These are phyloP conservation scores for Fusarium albidum DNA, from an alignment of 2,329 filamentous ascomycete genomes.

Conservation along the genomic window DNA sequence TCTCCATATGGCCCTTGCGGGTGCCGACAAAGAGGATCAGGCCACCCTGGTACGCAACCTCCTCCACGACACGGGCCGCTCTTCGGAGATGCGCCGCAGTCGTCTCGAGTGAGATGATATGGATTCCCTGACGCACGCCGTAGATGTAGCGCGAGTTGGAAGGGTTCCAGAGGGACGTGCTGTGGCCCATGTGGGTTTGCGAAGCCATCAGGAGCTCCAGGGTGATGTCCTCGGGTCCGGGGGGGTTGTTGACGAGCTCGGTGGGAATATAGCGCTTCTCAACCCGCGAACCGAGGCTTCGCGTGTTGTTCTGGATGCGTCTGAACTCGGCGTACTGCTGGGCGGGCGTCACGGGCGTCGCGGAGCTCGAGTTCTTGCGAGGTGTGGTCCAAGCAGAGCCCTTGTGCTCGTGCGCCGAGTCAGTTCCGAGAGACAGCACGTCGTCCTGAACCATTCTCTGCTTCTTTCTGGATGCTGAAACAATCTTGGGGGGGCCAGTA, in stretches of 20 bases:
- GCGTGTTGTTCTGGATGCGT: conserved; percentile 53
- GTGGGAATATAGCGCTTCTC: conserved; percentile 70
- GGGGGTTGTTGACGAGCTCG: conserved; percentile 75
- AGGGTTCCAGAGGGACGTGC: conserved; percentile 92
- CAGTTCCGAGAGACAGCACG: conserved; percentile 46
- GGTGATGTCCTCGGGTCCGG: conserved; percentile 79
- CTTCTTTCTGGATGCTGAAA: conserved; percentile 43
- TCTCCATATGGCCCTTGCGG: conserved; percentile 79
- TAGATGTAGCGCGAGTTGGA: conserved; percentile 94
- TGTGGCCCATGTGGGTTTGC: conserved; percentile 89
- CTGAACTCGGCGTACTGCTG: conserved; percentile 51
- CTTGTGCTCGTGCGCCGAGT: conserved; percentile 46
- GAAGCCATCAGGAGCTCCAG: conserved; percentile 90
- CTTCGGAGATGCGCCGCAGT: conserved; percentile 91
- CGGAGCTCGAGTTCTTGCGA: conserved; percentile 44
- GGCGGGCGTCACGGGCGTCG: conserved; percentile 47
- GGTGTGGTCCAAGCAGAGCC: conserved; percentile 45
- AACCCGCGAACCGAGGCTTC: conserved; percentile 57
- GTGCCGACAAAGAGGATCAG: conserved; percentile 92
- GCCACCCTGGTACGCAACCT: conserved; percentile 83
- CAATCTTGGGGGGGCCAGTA: conserved; percentile 33
- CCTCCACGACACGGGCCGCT: conserved; percentile 90
- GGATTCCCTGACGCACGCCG: conserved; percentile 85
- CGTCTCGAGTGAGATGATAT: conserved; percentile 91
- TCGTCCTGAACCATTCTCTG: conserved; percentile 45